A percentile compares a stretch with the other conserved stretches of the same genome.
Evolutionary conservation across 192 early-diverging fungal genomes (phyloP).

Genomic region (Spizellomyces sp.): DNA sequence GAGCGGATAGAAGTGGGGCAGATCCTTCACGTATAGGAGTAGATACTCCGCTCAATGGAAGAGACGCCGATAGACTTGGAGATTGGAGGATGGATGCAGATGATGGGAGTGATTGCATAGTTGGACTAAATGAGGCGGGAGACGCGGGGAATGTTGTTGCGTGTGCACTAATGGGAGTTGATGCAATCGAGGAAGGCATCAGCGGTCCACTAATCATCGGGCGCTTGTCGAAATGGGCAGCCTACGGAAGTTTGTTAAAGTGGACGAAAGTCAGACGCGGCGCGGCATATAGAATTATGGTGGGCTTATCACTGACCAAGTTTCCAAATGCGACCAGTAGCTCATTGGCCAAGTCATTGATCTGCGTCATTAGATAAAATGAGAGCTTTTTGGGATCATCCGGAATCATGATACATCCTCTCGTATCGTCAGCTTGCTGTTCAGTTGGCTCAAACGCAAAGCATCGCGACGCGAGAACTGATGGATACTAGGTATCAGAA

Average conservation of each 20-base stretch:
- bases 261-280: neutral
- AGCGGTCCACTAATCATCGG: constrained; percentile 57
- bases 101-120: neutral
- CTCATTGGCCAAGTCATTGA: constrained; percentile 78
- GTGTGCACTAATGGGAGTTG: neutral
- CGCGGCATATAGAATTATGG: neutral
- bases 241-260: constrained; percentile 11
- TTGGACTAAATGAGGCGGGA: neutral
- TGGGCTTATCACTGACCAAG: neutral
- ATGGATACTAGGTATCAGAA: constrained; percentile 59
- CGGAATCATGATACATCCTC: constrained; percentile 78
- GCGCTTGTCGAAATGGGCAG: constrained; percentile 59
- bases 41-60: neutral
- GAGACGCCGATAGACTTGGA: neutral
- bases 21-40: constrained; percentile 13
- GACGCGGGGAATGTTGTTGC: neutral
- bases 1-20: constrained; percentile 9
- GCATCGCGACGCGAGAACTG: constrained; percentile 69
- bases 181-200: constrained; percentile 5
- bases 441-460: constrained; percentile 84
- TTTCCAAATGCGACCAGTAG: constrained; percentile 67
- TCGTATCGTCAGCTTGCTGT: constrained; percentile 69
- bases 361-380: constrained; percentile 75
- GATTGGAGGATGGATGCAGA: constrained; percentile 1
- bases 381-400: constrained; percentile 72